These are phyloP conservation scores for Neocatenulostroma microsporum DNA, from an alignment of 2,329 filamentous ascomycete genomes.

Conservation along the genomic window DNA sequence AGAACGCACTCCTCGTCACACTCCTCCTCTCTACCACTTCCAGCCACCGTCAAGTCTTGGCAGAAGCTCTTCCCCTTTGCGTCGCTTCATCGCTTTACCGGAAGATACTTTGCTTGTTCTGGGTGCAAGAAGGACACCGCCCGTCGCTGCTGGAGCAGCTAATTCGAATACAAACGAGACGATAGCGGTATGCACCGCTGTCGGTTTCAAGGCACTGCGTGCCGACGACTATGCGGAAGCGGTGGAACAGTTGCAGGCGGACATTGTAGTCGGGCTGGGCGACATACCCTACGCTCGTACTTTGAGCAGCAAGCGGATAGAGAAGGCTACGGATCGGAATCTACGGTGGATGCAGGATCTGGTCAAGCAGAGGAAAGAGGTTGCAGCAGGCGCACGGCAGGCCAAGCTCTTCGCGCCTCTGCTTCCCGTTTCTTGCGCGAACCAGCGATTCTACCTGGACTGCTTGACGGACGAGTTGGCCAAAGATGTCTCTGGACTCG, in stretches of 20 bases:
- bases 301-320: conserved; percentile 54
- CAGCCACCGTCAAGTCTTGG: conserved; percentile 33
- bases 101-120: conserved; percentile 60
- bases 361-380: conserved; percentile 31
- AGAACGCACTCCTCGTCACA: conserved; percentile 47
- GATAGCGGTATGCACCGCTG: conserved; percentile 74
- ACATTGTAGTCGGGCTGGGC: conserved; percentile 70
- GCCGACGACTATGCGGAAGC: conserved; percentile 61
- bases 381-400: neutral
- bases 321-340: conserved; percentile 79
- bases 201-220: conserved; percentile 68
- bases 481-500: conserved; percentile 57
- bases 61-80: conserved; percentile 54
- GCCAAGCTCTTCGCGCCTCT: conserved; percentile 58
- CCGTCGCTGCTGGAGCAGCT: conserved; percentile 60
- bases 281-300: conserved; percentile 58
- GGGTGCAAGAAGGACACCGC: conserved; percentile 67
- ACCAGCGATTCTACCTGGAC: conserved; percentile 74
- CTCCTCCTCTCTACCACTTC: conserved; percentile 48
- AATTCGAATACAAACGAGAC: conserved; percentile 48
- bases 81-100: conserved; percentile 68
- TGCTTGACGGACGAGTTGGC: conserved; percentile 59
- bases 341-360: conserved; percentile 72
- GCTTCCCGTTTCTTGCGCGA: conserved; percentile 63
- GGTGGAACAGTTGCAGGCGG: conserved; percentile 60